These are phyloP conservation scores for Vitis hybrid DNA, from an alignment of 177 flowering plant genomes.

Conservation along the genomic window DNA sequence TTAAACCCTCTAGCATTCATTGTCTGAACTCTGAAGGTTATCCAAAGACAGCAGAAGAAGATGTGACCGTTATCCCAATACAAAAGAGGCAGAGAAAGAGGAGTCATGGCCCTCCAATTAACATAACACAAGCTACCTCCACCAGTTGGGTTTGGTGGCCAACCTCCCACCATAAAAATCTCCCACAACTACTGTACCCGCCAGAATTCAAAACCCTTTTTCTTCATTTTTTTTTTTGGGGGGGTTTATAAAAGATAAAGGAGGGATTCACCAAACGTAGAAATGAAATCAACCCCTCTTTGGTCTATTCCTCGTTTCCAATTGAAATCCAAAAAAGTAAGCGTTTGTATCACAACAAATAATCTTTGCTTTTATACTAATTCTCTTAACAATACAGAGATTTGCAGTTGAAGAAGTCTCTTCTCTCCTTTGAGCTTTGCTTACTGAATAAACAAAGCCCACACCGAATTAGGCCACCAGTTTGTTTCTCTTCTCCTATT, in stretches of 20 bases:
- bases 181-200: slow-evolving; percentile 29
- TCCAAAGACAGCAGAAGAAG: background rate
- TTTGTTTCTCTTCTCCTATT: slow-evolving; percentile 37
- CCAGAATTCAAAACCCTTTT: slow-evolving; percentile 29
- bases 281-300: background rate
- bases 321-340: background rate
- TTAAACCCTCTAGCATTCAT: no score
- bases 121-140: background rate
- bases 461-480: slow-evolving; percentile 64
- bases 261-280: background rate
- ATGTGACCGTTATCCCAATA: background rate
- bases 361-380: slow-evolving; percentile 11
- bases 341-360: slow-evolving; percentile 1
- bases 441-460: slow-evolving; percentile 34
- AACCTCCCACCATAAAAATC: slow-evolving; percentile 12
- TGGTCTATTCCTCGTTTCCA: background rate
- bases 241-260: background rate
- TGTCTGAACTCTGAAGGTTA: background rate
- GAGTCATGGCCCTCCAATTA: background rate
- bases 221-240: background rate
- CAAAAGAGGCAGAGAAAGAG: background rate
- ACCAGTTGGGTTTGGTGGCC: slow-evolving; percentile 35
- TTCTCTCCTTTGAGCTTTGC: slow-evolving; percentile 25
- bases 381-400: background rate
- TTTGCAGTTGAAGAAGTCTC: slow-evolving; percentile 22